Percentiles rank a stretch among this genome's conserved stretches.
Evolutionary conservation across 73 alveolate genomes (phyloP).

Genomic region (Tetrahymena malaccensis): DNA sequence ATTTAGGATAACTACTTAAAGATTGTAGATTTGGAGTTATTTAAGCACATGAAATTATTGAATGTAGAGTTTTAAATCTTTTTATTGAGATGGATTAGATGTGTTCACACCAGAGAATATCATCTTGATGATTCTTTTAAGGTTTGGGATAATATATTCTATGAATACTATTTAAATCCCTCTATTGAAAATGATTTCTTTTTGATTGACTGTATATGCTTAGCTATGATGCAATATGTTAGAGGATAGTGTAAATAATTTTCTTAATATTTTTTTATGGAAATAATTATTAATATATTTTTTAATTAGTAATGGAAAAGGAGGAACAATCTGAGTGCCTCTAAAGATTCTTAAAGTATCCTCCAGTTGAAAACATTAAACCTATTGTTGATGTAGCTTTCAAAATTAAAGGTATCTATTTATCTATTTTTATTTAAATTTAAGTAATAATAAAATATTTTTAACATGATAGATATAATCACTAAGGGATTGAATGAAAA

Average conservation of each 20-base stretch:
- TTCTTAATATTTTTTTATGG: neutral
- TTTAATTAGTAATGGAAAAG: conserved; percentile 23
- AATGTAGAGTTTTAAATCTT: conserved; percentile 35
- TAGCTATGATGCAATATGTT: conserved; percentile 34
- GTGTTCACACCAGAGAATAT: conserved; percentile 39
- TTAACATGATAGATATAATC: neutral
- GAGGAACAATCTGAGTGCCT: conserved; percentile 23
- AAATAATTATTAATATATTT: neutral
- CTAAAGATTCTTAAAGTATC: conserved; percentile 33
- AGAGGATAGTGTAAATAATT: conserved; percentile 1
- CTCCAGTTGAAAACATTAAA: conserved; percentile 9
- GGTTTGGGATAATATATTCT: conserved; percentile 39
- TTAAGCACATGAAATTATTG: conserved; percentile 28
- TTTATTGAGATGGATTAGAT: conserved; percentile 40
- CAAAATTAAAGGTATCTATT: neutral
- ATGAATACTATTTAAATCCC: neutral
- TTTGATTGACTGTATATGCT: conserved; percentile 19
- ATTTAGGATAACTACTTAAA: conserved; percentile 20
- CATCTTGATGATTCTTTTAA: conserved; percentile 27
- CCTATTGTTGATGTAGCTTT: conserved; percentile 5
- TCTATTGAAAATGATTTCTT: conserved; percentile 2
- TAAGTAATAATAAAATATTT: neutral
- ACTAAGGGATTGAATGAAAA: neutral
- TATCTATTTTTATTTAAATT: too few relatives aligned
- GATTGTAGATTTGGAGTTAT: conserved; percentile 25